Base-by-base conservation (phyloP, 2,329 filamentous ascomycete species). In the Fusarium secorum region DNA sequence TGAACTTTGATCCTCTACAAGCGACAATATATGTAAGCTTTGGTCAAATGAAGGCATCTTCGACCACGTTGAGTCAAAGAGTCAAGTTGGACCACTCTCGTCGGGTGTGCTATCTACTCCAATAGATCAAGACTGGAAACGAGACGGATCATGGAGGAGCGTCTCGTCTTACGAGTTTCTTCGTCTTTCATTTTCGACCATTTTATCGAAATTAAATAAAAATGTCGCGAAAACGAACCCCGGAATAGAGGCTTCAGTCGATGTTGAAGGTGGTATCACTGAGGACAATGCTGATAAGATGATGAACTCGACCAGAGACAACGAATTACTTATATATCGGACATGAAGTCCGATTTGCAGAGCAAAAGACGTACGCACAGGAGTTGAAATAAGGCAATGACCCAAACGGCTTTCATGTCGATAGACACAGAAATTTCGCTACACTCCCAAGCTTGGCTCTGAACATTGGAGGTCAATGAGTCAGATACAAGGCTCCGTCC, bases 211-310 rank as follows among this genome's bases (percentile, higher is more conserved):
- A 26, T 9, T 26, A 8, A 4, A 4, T 6, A 18, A 18, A 18
- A 9, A 7, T 6, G 4, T 4, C 4, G 7, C 41, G 41, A 18
- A 6, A 1, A 24, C 0, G 7, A 26, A 24, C 7, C 10, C 2
- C 18, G 4, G 22, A 42, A 11, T 11, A 8, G 0, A 18, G 39
- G 3, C 13, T 39, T 15, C 38, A 10, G 36, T 39, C 33, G 33
- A 35, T 9, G 11, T 35, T 39, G 20, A n/a, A 39, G 20, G 20
- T 9, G 18, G 35, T 17, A n/a, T 14, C 18, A 39, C 5, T n/a
- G 20, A 10, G 20, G 38, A 39, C 8, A 39, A 39, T 22, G 20
- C 13, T 22, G 38, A 22, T 22, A 22, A n/a, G 8, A n/a, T 15
- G 13, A n/a, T 3, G 13, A 15, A 39, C 36, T n/a, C 36, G 8